A percentile compares a stretch with the other conserved stretches of the same genome.
phyloP scores from a whole-genome alignment of 2,329 filamentous ascomycete genomes.

The Drechslera avenae region DNA sequence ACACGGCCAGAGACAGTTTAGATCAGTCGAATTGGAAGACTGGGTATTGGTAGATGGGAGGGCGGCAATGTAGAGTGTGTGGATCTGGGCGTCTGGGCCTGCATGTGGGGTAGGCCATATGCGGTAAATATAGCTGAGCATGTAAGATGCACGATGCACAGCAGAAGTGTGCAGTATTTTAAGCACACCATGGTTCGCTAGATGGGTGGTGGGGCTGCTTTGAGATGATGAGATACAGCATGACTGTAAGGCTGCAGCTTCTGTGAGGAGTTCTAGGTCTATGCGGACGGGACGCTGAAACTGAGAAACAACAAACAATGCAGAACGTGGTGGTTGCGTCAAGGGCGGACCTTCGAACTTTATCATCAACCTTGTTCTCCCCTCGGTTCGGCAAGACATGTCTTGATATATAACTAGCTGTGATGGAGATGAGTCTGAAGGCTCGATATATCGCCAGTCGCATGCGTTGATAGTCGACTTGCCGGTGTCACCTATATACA shows the following conservation, averaged over 20 bases:
- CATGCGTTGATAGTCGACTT: constrained; percentile 5
- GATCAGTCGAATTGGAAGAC: constrained; percentile 27
- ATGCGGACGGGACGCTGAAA: neutral
- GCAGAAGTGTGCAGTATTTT: constrained; percentile 1
- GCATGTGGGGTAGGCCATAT: constrained; percentile 19
- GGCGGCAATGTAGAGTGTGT: constrained; percentile 23
- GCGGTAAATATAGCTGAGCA: constrained; percentile 26
- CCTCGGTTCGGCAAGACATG: neutral
- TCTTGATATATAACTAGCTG: neutral
- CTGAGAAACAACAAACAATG: constrained; percentile 1
- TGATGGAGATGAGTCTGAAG: neutral
- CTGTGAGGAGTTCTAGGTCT: no score
- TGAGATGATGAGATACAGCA: no score
- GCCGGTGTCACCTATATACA: constrained; percentile 19
- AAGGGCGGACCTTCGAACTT: neutral
- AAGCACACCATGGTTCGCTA: neutral
- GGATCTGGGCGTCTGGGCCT: constrained; percentile 19
- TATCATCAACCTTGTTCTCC: neutral
- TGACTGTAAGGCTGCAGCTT: no score
- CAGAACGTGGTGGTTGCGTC: neutral
- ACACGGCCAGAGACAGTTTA: neutral
- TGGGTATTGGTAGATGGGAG: constrained; percentile 13
- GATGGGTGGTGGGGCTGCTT: no score
- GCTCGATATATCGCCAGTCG: neutral
- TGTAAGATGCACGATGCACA: constrained; percentile 18